Evolutionary conservation across 2,329 filamentous ascomycete genomes (phyloP).

Genomic region (Cucurbitaria berberidis): DNA sequence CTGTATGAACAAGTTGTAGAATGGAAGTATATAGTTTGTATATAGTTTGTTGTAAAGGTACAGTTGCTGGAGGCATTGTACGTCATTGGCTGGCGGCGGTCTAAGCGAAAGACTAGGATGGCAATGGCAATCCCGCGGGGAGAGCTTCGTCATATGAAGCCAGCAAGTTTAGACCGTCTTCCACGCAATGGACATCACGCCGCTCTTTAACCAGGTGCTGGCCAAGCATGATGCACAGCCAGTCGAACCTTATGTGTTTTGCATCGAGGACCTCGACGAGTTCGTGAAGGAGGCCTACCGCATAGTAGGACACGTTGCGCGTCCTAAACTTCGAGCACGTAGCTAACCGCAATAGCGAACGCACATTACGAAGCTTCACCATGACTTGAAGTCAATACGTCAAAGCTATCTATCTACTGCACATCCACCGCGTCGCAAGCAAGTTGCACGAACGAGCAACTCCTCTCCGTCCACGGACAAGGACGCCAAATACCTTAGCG

Average conservation of each 20-base stretch:
- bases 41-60: neutral
- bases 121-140: constrained; percentile 28
- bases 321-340: constrained; percentile 13
- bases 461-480: constrained; percentile 49
- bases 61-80: neutral
- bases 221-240: constrained; percentile 63
- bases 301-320: constrained; percentile 68
- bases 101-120: constrained; percentile 22
- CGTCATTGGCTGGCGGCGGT: constrained; percentile 21
- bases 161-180: constrained; percentile 17
- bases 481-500: constrained; percentile 68
- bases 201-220: constrained; percentile 72
- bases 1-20: no score
- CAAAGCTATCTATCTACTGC: constrained; percentile 89
- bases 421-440: constrained; percentile 62
- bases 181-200: constrained; percentile 65
- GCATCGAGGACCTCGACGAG: constrained; percentile 67
- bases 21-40: neutral
- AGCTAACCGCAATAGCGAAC: constrained; percentile 67
- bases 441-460: constrained; percentile 51
- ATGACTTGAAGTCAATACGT: constrained; percentile 81
- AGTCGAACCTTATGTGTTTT: constrained; percentile 53
- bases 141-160: constrained; percentile 33
- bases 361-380: constrained; percentile 80
- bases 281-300: constrained; percentile 94